Evolutionary conservation across 176 grass and related monocot genomes (phyloP).

Genomic region (Panicum miliaceum): DNA sequence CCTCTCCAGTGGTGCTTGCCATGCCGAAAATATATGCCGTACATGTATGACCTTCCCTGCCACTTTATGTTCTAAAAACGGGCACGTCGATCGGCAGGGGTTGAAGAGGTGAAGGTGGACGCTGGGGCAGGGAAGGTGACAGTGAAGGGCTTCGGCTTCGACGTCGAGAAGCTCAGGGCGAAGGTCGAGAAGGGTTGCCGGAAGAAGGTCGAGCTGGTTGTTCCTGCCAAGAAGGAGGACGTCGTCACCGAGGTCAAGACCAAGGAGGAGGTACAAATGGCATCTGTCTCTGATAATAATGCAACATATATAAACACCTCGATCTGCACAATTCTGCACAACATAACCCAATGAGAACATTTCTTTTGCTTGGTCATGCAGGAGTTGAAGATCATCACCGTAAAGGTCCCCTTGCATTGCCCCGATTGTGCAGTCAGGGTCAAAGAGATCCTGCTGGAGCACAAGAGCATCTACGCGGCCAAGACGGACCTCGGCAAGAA

Average conservation of each 20-base stretch:
- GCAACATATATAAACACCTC: neutral
- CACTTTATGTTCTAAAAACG: neutral
- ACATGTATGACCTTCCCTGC: neutral
- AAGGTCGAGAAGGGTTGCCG: slow-evolving; percentile 63
- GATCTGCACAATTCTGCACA: too few relatives aligned
- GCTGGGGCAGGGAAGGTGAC: slow-evolving; percentile 58
- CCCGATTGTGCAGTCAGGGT: slow-evolving; percentile 59
- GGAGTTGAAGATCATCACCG: slow-evolving; percentile 60
- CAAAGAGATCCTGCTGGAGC: slow-evolving; percentile 60
- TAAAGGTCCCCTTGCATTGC: slow-evolving; percentile 81
- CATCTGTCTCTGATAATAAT: neutral
- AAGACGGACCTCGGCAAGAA: slow-evolving; percentile 66
- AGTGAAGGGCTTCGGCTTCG: slow-evolving; percentile 68
- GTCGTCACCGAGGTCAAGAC: slow-evolving; percentile 55
- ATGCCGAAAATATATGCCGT: too few relatives aligned
- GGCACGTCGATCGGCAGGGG: slow-evolving; percentile 60
- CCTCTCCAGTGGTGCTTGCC: neutral
- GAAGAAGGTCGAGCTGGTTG: slow-evolving; percentile 65
- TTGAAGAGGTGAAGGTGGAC: slow-evolving; percentile 77
- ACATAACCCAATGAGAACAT: too few relatives aligned
- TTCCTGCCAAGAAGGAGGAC: slow-evolving; percentile 31
- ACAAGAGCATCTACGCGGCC: slow-evolving; percentile 79
- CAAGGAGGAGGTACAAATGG: slow-evolving; percentile 58
- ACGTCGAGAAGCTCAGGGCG: slow-evolving; percentile 61
- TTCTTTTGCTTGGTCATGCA: slow-evolving; percentile 9